Percentiles rank a stretch among this genome's conserved stretches.
Conservation (phyloP, 768 basidiomycete genomes). For the Lactarius sanguifluus region DNA sequence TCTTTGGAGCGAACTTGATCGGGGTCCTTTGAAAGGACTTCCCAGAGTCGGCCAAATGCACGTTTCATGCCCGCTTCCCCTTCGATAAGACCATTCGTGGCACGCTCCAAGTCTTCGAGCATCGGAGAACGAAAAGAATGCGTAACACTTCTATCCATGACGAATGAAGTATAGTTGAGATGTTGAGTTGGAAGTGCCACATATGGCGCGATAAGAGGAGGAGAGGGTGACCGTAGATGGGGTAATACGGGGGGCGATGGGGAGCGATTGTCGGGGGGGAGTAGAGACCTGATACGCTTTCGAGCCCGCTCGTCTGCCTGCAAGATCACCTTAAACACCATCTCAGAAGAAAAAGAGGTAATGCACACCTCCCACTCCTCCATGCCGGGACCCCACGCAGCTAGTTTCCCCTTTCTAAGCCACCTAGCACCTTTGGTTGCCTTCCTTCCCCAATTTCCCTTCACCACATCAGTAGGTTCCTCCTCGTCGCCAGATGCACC, state of each 20-base stretch:
- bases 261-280: constrained; percentile 61
- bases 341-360: constrained; percentile 8
- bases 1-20: constrained; percentile 40
- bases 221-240: constrained; percentile 76
- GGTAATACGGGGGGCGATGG: constrained; percentile 72
- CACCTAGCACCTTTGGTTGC: constrained; percentile 72
- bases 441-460: constrained; percentile 88
- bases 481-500: constrained; percentile 65
- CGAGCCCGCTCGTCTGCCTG: constrained; percentile 83
- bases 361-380: constrained; percentile 80
- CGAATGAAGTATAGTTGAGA: constrained; percentile 77
- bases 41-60: constrained; percentile 79
- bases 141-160: constrained; percentile 81
- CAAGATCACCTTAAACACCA: constrained; percentile 21
- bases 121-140: constrained; percentile 80
- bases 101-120: constrained; percentile 75
- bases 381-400: constrained; percentile 78
- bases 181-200: constrained; percentile 66
- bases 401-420: constrained; percentile 79
- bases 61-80: constrained; percentile 72
- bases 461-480: constrained; percentile 41
- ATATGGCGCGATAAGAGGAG: constrained; percentile 76
- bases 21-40: constrained; percentile 73
- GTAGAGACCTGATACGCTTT: constrained; percentile 68
- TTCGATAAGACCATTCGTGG: constrained; percentile 82